Conservation (phyloP, 192 early-diverging fungal species). For the Backusella sp. region DNA sequence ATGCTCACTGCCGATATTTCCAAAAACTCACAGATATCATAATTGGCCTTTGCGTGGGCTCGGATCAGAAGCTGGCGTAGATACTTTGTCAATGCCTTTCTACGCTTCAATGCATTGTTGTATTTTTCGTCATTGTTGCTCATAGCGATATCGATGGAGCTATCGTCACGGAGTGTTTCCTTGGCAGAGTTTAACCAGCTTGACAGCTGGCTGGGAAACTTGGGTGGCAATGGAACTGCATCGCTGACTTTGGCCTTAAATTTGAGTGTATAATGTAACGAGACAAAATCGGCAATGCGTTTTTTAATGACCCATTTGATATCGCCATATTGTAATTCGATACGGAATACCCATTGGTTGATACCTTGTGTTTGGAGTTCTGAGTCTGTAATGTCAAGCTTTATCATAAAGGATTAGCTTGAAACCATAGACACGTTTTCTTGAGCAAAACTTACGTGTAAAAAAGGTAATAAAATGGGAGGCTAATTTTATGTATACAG, state of each 20-base stretch:
- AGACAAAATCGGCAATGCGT: conserved; percentile 64
- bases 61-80: conserved; percentile 53
- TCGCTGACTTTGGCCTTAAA: conserved; percentile 30
- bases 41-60: conserved; percentile 64
- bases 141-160: conserved; percentile 4
- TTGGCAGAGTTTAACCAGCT: conserved; percentile 23
- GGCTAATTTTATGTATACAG: conserved; percentile 7
- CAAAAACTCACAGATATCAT: conserved; percentile 74
- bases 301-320: conserved; percentile 74
- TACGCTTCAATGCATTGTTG: conserved; percentile 47
- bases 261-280: conserved; percentile 61
- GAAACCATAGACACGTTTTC: neutral
- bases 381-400: conserved; percentile 33
- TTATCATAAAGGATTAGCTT: neutral
- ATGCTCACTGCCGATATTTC: conserved; percentile 74
- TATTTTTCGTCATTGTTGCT: conserved; percentile 32
- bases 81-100: conserved; percentile 60
- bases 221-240: conserved; percentile 33
- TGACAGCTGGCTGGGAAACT: conserved; percentile 31
- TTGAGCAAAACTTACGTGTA: conserved; percentile 1
- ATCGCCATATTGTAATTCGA: conserved; percentile 64
- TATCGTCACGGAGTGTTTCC: conserved; percentile 12
- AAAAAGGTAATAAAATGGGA: conserved; percentile 20
- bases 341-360: conserved; percentile 37
- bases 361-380: conserved; percentile 22